Base-by-base conservation (phyloP, 2,329 filamentous ascomycete species). In the Zymoseptoria tritici region DNA sequence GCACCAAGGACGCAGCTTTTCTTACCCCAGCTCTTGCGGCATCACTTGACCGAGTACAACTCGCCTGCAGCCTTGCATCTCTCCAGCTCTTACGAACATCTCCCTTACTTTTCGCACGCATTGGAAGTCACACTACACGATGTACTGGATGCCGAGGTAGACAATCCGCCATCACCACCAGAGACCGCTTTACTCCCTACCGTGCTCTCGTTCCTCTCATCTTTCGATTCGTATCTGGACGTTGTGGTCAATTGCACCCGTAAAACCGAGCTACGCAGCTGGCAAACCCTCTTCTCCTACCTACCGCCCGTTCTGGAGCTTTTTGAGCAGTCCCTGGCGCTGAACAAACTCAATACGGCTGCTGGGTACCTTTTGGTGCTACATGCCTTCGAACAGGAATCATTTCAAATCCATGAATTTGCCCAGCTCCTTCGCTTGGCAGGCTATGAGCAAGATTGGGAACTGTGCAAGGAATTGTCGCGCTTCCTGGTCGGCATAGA, bases 201-300 rank as follows among this genome's bases (percentile, higher is more conserved):
- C 49, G 77, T 81, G 2, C 71, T 83, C n/a, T 80, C 78, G 0
- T 83, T 83, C 64, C 72, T 83, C 19, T 80, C 78, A 7, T 78
- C 77, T 1, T 81, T 81, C 67, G 87, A 86, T 58, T 85, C 91
- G 60, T 99, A 97, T 70, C 85, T 97, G 16, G 93, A 97, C 69
- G 94, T 97, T 60, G 87, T 99, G 22, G 88, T 99, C 20, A 94
- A 96, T 75, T 99, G 94, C 76, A 97, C 94, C 1, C 88, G 94
- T 57, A 99, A 99, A 76, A 99, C 94, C 0, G 94, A 99, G 72
- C 86, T 96, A 7, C 86, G 93, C 49, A 96, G 91, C 58, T 99
- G 94, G 94, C 86, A 89, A 61, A 97, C 94, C 0, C 80, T 99
- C 1, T 99, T 99, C 73, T 85, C 87, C 4, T 91, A 97, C 69